These are phyloP conservation scores for Aegilops longissima DNA, from an alignment of 176 grass and related monocot species.

Conservation along the genomic window DNA sequence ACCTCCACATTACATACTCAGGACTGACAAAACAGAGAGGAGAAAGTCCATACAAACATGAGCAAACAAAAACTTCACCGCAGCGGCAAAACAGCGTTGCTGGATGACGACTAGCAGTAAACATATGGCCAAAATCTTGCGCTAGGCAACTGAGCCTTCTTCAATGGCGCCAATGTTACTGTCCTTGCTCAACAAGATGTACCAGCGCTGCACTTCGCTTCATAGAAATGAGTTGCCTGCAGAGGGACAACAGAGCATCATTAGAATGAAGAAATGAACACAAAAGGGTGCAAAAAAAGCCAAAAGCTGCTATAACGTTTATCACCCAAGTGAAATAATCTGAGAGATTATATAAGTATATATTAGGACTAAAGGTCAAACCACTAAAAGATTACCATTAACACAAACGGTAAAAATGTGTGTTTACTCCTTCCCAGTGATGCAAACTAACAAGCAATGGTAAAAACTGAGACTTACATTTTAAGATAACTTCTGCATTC, in stretches of 20 bases:
- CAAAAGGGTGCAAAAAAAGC: background rate
- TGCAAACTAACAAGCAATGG: background rate
- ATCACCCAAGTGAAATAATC: background rate
- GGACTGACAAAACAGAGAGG: background rate
- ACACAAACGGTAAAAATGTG: background rate
- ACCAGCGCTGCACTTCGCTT: background rate
- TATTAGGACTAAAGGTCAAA: background rate
- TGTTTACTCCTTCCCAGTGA: background rate
- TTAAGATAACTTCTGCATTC: conserved; percentile 10
- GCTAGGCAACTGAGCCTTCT: background rate
- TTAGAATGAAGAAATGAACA: background rate
- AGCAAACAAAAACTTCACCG: background rate
- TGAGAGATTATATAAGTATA: background rate
- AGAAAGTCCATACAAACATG: conserved; percentile 12
- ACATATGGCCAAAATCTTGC: background rate
- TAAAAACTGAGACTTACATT: conserved; percentile 22
- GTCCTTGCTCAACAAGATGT: background rate
- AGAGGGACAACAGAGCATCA: background rate
- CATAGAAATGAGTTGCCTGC: background rate
- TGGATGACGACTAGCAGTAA: background rate
- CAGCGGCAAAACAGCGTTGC: background rate
- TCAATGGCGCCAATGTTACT: background rate
- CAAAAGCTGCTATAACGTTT: background rate
- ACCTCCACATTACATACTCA: conserved; percentile 13
- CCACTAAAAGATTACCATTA: background rate